Evolutionary conservation across 306 rosid genomes (phyloP).

Genomic region (Acacia melanoxylon): DNA sequence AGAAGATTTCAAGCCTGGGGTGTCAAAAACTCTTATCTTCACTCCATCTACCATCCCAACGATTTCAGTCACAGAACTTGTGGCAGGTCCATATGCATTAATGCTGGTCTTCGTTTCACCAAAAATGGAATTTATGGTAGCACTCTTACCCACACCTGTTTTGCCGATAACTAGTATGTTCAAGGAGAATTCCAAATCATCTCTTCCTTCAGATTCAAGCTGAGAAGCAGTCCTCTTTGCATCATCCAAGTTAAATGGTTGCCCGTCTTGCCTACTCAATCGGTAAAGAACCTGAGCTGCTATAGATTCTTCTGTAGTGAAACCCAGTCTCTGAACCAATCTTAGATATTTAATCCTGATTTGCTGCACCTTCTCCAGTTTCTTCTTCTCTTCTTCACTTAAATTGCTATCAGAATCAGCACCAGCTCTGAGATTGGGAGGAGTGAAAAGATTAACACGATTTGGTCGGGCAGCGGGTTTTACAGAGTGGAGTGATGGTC

Average conservation of each 20-base stretch:
- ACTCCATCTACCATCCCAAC: slow-evolving; percentile 88
- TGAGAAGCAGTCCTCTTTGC: slow-evolving; percentile 71
- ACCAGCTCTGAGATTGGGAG: slow-evolving; percentile 47
- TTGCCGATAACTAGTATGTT: slow-evolving; percentile 91
- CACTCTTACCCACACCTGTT: slow-evolving; percentile 97
- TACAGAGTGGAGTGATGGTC: slow-evolving; percentile 70
- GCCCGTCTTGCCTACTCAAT: slow-evolving; percentile 65
- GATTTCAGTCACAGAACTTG: slow-evolving; percentile 73
- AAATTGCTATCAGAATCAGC: slow-evolving; percentile 54
- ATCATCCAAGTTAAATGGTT: slow-evolving; percentile 63
- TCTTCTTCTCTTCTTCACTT: slow-evolving; percentile 78
- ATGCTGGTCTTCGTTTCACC: slow-evolving; percentile 78
- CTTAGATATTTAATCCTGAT: slow-evolving; percentile 77
- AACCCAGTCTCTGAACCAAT: slow-evolving; percentile 78
- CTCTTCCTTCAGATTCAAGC: slow-evolving; percentile 78
- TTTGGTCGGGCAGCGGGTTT: slow-evolving; percentile 63
- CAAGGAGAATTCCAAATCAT: slow-evolving; percentile 68
- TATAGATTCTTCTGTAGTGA: slow-evolving; percentile 75
- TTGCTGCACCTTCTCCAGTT: slow-evolving; percentile 72
- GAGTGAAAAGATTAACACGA: slow-evolving; percentile 51
- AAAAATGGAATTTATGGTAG: slow-evolving; percentile 89
- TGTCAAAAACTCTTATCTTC: slow-evolving; percentile 74
- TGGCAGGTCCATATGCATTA: slow-evolving; percentile 83
- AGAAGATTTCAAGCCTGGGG: slow-evolving; percentile 90
- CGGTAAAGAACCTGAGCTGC: slow-evolving; percentile 88